Conservation (phyloP, 345 rosid species). For the thale cress (Arabidopsis thaliana) region DNA sequence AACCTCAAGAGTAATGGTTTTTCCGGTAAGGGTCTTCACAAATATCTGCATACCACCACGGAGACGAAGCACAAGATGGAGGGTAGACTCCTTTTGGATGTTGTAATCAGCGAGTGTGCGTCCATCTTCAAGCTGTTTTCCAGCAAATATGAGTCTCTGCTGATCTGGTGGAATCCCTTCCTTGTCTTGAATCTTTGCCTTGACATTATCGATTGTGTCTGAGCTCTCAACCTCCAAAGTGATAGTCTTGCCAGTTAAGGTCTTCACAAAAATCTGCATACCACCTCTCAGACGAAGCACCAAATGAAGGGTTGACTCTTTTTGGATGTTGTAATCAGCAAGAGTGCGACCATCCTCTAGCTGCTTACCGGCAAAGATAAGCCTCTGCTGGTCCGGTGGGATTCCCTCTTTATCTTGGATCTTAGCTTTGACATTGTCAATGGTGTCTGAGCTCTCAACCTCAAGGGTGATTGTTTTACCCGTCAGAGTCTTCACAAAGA, state of each 20-base stretch:
- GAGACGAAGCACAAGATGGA: background rate
- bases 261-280: background rate
- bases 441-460: background rate
- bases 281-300: slow-evolving; percentile 1
- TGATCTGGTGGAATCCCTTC: background rate
- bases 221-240: background rate
- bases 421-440: slow-evolving; percentile 1
- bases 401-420: background rate
- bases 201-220: background rate
- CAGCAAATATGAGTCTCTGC: background rate
- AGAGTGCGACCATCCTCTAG: background rate
- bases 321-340: background rate
- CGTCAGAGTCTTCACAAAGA: background rate
- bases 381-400: background rate
- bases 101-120: background rate
- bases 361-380: slow-evolving; percentile 1
- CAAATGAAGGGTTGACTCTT: background rate
- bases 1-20: background rate
- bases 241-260: background rate
- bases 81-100: background rate
- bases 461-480: background rate
- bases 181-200: background rate
- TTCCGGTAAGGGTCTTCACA: background rate
- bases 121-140: background rate
- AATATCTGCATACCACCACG: background rate